Base-by-base conservation (phyloP, 345 rosid genomes). In the Brassica nigra region DNA sequence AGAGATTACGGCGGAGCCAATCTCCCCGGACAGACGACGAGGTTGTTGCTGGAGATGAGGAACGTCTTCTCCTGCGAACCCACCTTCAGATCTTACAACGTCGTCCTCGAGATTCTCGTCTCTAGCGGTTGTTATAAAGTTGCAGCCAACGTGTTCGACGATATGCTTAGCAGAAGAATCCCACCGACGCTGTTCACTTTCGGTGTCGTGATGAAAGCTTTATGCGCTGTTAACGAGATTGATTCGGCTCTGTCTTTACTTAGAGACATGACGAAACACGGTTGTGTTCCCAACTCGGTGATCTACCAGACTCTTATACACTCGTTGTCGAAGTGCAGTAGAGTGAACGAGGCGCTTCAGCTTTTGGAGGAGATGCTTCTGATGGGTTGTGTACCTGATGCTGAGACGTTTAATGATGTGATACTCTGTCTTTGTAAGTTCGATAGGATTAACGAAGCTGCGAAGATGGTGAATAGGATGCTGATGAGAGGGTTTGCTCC, bases 331-430 rank as follows among this genome's bases (percentile, higher is more conserved):
- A 87, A 89, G 86, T 79, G 83, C 54, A 82, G 84, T 57, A 80
- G 94, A 83, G 89, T 92, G 66, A 83, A 88, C 61, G 97, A 95
- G 49, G 88, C 94, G 4, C 76, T 85, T 78, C 89, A 80, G 68
- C 88, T 89, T 74, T 75, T 95, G 44, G 99, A 92, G 36, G 97
- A 92, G 84, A 91, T 95, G 99, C 78, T 92, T 80, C 66, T 95
- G 65, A 90, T 90, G 97, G 90, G 97, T 3, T 92, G 97, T 74
- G 10, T 58, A 0, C 95, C 99, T 70, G 95, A 90, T 80, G 90
- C 90, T 71, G 86, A 89, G 76, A 92, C 97, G 70, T 95, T 95
- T 63, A 92, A 92, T 73, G 90, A 88, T 88, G 88, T 92, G 33
- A 84, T 92, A 29, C 70, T 84, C 69, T 85, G 94, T 23, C 85